Evolutionary conservation across 257 asterid species (phyloP), one percentile per base, ranked within the genome.

Genomic region (Solanum etuberosum): DNA sequence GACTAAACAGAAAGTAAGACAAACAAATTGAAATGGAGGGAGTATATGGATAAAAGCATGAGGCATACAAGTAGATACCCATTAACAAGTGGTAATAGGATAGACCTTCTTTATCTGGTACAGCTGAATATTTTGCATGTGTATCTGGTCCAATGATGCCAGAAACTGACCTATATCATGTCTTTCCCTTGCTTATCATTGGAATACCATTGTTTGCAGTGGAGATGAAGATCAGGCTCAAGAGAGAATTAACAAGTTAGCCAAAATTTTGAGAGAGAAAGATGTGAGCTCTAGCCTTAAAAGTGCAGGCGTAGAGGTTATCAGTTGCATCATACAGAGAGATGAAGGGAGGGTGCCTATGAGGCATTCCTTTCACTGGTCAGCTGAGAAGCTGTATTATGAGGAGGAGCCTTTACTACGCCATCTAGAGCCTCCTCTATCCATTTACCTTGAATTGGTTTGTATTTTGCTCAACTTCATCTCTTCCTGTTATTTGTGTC

Each of bases 191-290:
- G 31, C 83, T 82, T 40, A n/a, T 23, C 34, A 73, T 35, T 73
- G 57, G 6, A 23, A 74, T 35, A 38, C 42, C 67, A 48, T 83
- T 88, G 43, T 85, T 74, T 88, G 87, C 92, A 97, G 99, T 88
- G 99, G 99, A 35, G 99, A 97, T 83, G 99, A 97, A 91, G 99
- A 97, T 91, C 99, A 97, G 91, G 99, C 99, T 87, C 99, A 97
- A 92, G 98, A 97, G 92, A 92, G 99, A 92, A 78, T 96, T 74
- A 88, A 95, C 94, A 97, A 94, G 91, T 89, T 97, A 90, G 99
- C 99, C 84, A 97, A 96, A 93, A 93, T 93, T 83, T 90, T 97
- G 92, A 95, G 92, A 88, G 99, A 96, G 90, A 94, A 88, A 90
- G 99, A 96, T 90, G 92, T 94, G 80, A 96, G 99, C 91, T 91